Percentiles rank a stretch among this genome's conserved stretches.
Evolutionary conservation across 2,329 filamentous ascomycete genomes (phyloP).

Genomic region (Claviceps sp.): DNA sequence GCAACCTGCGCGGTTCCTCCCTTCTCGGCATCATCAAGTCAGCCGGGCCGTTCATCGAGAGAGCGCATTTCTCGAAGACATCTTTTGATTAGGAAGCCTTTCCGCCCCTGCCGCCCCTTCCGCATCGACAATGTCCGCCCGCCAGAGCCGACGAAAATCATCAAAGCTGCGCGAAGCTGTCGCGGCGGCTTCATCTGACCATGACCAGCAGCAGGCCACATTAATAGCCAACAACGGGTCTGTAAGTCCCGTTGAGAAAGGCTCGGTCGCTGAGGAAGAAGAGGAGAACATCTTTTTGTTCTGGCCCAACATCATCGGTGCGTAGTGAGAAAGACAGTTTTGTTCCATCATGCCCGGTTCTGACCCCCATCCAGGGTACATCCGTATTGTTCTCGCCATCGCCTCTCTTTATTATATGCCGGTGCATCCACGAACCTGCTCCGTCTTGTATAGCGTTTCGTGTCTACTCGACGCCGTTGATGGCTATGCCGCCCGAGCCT

Average conservation of each 20-base stretch:
- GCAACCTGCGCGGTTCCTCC: neutral
- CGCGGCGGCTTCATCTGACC: slow-evolving; percentile 11
- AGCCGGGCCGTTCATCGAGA: neutral
- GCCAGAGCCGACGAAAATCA: slow-evolving; percentile 26
- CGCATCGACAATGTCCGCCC: slow-evolving; percentile 21
- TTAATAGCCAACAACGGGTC: slow-evolving; percentile 33
- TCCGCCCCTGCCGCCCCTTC: neutral
- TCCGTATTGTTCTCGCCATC: slow-evolving; percentile 66
- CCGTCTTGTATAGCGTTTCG: slow-evolving; percentile 79
- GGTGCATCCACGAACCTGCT: slow-evolving; percentile 91
- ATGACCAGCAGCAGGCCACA: slow-evolving; percentile 13
- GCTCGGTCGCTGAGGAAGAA: slow-evolving; percentile 23
- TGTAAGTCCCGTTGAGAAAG: slow-evolving; percentile 20
- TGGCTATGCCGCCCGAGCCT: slow-evolving; percentile 70
- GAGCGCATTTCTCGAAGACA: neutral
- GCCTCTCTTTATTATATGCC: slow-evolving; percentile 99
- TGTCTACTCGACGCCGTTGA: slow-evolving; percentile 93
- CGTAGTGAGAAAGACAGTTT: slow-evolving; percentile 12
- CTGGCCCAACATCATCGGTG: slow-evolving; percentile 71
- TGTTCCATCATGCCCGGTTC: neutral
- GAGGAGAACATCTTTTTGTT: slow-evolving; percentile 71
- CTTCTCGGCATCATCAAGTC: neutral
- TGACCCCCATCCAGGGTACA: slow-evolving; percentile 44
- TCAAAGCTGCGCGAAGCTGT: slow-evolving; percentile 19
- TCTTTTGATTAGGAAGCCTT: neutral